These are phyloP conservation scores for Clonostachys chloroleuca DNA, from an alignment of 2,329 filamentous ascomycete genomes.

Conservation along the genomic window DNA sequence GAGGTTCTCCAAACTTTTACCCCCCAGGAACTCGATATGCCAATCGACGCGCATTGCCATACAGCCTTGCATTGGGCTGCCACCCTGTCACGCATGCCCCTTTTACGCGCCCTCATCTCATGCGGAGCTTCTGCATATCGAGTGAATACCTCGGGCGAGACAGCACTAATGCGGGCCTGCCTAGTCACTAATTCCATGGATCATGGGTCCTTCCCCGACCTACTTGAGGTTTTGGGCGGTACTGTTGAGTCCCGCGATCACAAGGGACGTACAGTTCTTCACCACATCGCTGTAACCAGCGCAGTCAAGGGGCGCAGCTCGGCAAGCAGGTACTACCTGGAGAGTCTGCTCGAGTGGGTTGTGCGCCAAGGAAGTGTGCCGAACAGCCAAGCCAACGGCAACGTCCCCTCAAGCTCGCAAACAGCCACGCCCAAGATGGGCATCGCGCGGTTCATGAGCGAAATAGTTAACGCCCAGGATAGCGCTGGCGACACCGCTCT, in stretches of 20 bases:
- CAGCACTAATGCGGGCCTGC: constrained; percentile 87
- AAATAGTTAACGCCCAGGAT: constrained; percentile 95
- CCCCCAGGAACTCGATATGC: constrained; percentile 81
- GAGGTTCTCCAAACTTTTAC: constrained; percentile 73
- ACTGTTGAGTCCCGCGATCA: constrained; percentile 89
- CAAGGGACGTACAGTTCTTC: constrained; percentile 85
- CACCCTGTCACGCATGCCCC: constrained; percentile 78
- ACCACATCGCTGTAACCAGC: constrained; percentile 94
- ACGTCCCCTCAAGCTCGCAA: constrained; percentile 31
- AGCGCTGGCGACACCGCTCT: constrained; percentile 92
- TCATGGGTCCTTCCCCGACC: constrained; percentile 81
- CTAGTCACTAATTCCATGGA: constrained; percentile 94
- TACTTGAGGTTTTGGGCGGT: constrained; percentile 82
- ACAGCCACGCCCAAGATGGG: constrained; percentile 63
- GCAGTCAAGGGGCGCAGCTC: constrained; percentile 90
- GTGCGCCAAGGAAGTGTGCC: constrained; percentile 74
- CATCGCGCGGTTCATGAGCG: constrained; percentile 88
- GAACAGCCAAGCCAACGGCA: constrained; percentile 39
- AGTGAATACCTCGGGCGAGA: constrained; percentile 86
- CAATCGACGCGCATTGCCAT: constrained; percentile 83
- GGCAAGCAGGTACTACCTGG: constrained; percentile 92
- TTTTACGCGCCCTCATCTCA: constrained; percentile 76
- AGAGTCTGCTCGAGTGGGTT: constrained; percentile 90
- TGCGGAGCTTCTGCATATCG: constrained; percentile 84
- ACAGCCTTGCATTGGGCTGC: constrained; percentile 96